Base-by-base conservation (phyloP, 495 filamentous ascomycete genomes). In the Antarctomyces pellizariae region DNA sequence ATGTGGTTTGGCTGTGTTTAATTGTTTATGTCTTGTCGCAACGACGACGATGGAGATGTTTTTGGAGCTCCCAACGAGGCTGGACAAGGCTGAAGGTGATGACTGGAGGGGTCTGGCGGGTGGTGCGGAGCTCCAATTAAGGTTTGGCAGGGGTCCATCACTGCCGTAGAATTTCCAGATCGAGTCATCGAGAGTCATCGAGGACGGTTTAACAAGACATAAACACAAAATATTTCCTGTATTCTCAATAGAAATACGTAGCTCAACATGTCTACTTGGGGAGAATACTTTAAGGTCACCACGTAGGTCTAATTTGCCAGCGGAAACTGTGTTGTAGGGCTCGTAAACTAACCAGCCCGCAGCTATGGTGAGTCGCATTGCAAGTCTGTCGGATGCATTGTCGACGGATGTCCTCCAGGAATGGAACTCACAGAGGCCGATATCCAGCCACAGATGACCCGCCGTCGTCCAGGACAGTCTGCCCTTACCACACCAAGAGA, bases 371-470 rank as follows among this genome's bases (percentile, higher is more conserved):
- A 90, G 55, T 83, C 75, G 22, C 79, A 90, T 50, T 83, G 78
- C 53, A 67, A 65, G 41, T 83, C 77, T n/a, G 77, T 90, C 40
- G 75, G 75, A 47, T 80, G 74, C 47, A 84, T 86, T 26, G 66
- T 90, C 50, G 79, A 89, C 46, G 77, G 78, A 27, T 72, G 65
- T 42, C 86, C 86, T 5, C 82, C 86, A 0, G 82, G 83, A 36
- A 75, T 97, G 62, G 54, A 71, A 36, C 65, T 95, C 45, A 75
- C 71, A 26, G 83, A 91, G 50, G 61, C 55, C 32, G 82, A 92
- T 45, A 86, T 97, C 43, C 86, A 97, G 51, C 76, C 79, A 22
- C 86, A 93, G 50, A 71, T 97, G 65, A 89, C 73, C 16, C 71
- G 89, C 32, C 61, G 86, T 32, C 64, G 86, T 22, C 86, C 86